A percentile compares a stretch with the other conserved stretches of the same genome.
phyloP scores from a whole-genome alignment of 1,284 basidiomycete genomes.

The Spongispora temasekensis region DNA sequence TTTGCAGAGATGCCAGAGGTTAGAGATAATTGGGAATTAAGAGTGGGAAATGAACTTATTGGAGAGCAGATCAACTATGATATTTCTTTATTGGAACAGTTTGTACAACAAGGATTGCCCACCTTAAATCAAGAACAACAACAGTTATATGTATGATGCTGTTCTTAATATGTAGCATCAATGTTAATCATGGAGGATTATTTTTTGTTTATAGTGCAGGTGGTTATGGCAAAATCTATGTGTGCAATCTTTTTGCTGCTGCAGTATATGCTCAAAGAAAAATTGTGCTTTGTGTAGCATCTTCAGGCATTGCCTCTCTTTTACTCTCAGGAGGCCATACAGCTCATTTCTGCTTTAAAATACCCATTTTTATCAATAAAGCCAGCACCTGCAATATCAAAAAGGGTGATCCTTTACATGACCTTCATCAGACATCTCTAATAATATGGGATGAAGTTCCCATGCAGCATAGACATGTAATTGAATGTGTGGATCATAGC shows the following conservation, averaged over 20 bases:
- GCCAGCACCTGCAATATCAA: neutral
- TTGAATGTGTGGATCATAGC: neutral
- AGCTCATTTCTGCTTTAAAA: neutral
- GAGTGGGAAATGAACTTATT: too few species aligned
- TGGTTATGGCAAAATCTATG: constrained; percentile 51
- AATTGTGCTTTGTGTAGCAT: neutral
- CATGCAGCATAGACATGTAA: neutral
- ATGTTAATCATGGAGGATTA: neutral
- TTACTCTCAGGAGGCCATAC: neutral
- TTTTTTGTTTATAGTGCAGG: constrained; percentile 46
- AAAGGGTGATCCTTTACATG: neutral
- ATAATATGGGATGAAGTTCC: too few species aligned
- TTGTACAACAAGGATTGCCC: too few species aligned
- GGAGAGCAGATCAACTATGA: too few species aligned
- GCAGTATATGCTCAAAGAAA: constrained; percentile 20
- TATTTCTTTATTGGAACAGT: too few species aligned
- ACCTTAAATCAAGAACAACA: neutral
- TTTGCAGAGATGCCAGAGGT: too few species aligned
- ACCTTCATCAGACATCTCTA: neutral
- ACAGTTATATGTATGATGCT: too few species aligned
- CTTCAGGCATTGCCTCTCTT: neutral
- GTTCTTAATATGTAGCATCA: too few species aligned
- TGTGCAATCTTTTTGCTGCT: constrained; percentile 42
- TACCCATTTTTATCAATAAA: neutral
- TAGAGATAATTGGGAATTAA: too few species aligned